A percentile compares a stretch with the other conserved stretches of the same genome.
Conservation (phyloP, 78 protist species). For the Mantamonas sphyraenae region DNA sequence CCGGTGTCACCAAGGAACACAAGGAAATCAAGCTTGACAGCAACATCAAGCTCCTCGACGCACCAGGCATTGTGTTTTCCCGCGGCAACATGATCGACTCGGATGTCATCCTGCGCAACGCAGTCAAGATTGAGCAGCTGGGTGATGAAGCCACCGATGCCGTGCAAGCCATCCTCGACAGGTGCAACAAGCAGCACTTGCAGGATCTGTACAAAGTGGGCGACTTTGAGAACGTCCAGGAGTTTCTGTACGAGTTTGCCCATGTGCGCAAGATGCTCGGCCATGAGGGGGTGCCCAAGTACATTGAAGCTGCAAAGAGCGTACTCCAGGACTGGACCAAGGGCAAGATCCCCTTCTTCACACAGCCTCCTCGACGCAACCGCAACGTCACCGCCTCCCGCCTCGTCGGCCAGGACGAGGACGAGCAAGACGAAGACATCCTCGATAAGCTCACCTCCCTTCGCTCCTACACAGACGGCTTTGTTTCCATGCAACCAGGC, state of each 20-base stretch:
- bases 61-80: constrained; percentile 86
- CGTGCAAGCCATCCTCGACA: constrained; percentile 14
- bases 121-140: constrained; percentile 54
- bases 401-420: too few species aligned
- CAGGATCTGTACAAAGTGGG: not conserved
- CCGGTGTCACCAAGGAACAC: constrained; percentile 76
- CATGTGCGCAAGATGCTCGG: not conserved
- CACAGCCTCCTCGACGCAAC: too few species aligned
- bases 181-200: constrained; percentile 11
- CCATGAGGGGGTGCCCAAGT: constrained; percentile 28
- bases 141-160: constrained; percentile 31
- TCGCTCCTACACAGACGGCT: too few species aligned
- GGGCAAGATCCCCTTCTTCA: constrained; percentile 30
- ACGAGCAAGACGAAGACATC: too few species aligned
- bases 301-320: constrained; percentile 29
- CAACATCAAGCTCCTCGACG: constrained; percentile 83
- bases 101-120: constrained; percentile 36
- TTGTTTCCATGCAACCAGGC: too few species aligned
- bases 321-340: constrained; percentile 53
- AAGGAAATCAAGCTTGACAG: constrained; percentile 73
- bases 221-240: not conserved
- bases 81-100: not conserved
- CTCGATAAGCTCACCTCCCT: too few species aligned
- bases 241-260: not conserved
- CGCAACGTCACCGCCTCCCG: too few species aligned